These are phyloP conservation scores for Syzygium aromaticum DNA, from an alignment of 345 rosid genomes.

Conservation along the genomic window DNA sequence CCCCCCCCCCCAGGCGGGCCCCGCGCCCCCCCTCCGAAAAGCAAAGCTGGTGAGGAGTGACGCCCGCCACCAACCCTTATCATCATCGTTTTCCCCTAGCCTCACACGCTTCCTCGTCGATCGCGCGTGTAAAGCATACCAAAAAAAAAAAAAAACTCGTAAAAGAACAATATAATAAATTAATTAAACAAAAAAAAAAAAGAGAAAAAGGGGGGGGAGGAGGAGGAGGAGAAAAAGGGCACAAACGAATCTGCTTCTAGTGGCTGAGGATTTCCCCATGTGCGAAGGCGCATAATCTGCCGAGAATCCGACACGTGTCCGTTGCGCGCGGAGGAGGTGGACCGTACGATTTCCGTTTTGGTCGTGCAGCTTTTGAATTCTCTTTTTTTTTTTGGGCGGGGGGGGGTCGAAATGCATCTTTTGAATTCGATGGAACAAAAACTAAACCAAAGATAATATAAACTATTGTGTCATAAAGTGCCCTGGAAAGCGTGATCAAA, in stretches of 20 bases:
- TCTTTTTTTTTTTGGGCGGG: no score
- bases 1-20: background rate
- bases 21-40: background rate
- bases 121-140: background rate
- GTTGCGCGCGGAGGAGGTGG: background rate
- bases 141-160: background rate
- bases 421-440: background rate
- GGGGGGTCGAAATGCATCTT: background rate
- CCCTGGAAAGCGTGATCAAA: background rate
- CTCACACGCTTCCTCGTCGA: background rate
- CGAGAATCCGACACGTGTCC: background rate
- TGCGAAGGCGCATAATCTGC: background rate
- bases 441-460: background rate
- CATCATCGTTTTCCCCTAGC: background rate
- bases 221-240: background rate
- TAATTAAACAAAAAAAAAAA: background rate
- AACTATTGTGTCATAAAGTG: background rate
- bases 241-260: background rate
- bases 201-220: no score
- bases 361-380: background rate
- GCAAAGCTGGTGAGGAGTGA: background rate
- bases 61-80: background rate
- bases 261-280: constrained; percentile 5
- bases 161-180: background rate
- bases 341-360: background rate